Conservation (phyloP, 2,329 filamentous ascomycete genomes). For the Ophiognomonia clavigignenti-juglandacearum region DNA sequence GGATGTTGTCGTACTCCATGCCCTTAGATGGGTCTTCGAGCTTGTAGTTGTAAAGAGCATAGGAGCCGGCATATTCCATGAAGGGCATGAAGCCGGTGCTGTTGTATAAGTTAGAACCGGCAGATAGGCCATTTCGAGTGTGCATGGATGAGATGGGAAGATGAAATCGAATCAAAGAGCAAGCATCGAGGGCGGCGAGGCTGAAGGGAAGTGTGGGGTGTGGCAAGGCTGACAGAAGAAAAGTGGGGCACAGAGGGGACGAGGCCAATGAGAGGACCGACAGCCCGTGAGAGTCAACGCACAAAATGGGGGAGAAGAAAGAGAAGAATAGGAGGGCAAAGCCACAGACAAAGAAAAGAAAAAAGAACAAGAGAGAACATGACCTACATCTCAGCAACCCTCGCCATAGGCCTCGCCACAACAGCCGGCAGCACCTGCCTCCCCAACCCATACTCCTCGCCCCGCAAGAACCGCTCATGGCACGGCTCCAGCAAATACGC, state of each 20-base stretch:
- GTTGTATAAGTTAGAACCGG: background rate
- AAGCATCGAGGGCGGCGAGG: conserved; percentile 9
- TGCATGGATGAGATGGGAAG: conserved; percentile 7
- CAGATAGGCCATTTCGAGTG: too few species aligned
- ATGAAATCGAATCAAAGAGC: background rate
- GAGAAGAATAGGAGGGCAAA: background rate
- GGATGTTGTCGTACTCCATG: conserved; percentile 63
- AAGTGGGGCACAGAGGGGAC: background rate
- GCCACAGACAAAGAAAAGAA: background rate
- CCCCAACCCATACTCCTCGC: conserved; percentile 73
- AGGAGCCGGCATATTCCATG: conserved; percentile 76
- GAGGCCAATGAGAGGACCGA: background rate
- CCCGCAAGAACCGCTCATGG: conserved; percentile 67
- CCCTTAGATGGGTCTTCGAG: conserved; percentile 51
- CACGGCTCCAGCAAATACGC: conserved; percentile 90
- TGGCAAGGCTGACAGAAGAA: conserved; percentile 4
- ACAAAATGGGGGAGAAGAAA: background rate
- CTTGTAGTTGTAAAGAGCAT: conserved; percentile 65
- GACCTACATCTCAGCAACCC: conserved; percentile 79
- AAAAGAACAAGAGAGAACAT: background rate
- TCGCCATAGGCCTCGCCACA: conserved; percentile 76
- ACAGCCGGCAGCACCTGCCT: conserved; percentile 67
- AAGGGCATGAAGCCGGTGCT: conserved; percentile 78
- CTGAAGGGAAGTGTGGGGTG: conserved; percentile 7
- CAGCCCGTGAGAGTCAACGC: conserved; percentile 1